Evolutionary conservation across 2,329 filamentous ascomycete species (phyloP).

Genomic region (Akanthomyces muscarius): DNA sequence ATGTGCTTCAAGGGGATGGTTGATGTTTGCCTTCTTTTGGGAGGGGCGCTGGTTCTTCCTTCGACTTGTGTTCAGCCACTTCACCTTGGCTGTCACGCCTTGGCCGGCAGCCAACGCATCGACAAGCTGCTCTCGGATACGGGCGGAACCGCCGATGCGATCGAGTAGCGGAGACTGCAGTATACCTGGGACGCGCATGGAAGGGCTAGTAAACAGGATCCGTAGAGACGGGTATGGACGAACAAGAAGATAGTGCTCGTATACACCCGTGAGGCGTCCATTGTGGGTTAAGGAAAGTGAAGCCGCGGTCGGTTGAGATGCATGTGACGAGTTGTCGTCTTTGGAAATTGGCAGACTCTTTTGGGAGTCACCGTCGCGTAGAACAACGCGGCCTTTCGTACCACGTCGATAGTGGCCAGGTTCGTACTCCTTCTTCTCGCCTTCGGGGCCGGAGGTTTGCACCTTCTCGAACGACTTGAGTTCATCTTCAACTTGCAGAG

Average conservation of each 20-base stretch:
- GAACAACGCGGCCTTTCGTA: conserved; percentile 20
- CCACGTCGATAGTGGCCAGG: conserved; percentile 3
- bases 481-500: conserved; percentile 17
- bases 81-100: conserved; percentile 70
- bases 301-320: not conserved
- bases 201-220: conserved; percentile 66
- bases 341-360: conserved; percentile 31
- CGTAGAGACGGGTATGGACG: conserved; percentile 62
- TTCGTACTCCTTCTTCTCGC: not conserved
- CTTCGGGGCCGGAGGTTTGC: not conserved
- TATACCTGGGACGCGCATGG: conserved; percentile 63
- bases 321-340: not conserved
- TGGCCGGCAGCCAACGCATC: conserved; percentile 63
- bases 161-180: conserved; percentile 57
- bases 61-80: conserved; percentile 50
- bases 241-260: conserved; percentile 59
- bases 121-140: conserved; percentile 45
- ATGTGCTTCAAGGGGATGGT: conserved; percentile 20
- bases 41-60: not conserved
- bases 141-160: conserved; percentile 47
- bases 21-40: not conserved
- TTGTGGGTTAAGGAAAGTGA: conserved; percentile 14
- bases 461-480: conserved; percentile 10
- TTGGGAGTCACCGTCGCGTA: conserved; percentile 18
- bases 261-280: conserved; percentile 32